phyloP scores from a whole-genome alignment of 345 rosid genomes.

The Syzygium aromaticum region DNA sequence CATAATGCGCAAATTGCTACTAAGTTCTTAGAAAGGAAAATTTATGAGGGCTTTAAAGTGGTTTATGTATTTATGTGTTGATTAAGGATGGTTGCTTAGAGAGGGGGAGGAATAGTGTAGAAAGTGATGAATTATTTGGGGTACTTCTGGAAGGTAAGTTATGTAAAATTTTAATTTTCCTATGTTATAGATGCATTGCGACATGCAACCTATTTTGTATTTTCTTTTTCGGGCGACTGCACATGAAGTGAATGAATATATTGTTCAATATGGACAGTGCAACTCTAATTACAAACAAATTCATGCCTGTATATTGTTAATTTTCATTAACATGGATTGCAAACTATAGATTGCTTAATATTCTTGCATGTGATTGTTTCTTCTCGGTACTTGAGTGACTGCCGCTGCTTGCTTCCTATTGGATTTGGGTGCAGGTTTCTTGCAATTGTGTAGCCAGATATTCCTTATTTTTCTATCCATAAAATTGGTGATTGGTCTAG shows the following conservation, averaged over 20 bases:
- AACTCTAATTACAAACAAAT: background rate
- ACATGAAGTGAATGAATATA: background rate
- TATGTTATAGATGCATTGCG: background rate
- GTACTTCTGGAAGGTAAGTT: constrained; percentile 41
- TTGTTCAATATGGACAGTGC: background rate
- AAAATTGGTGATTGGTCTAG: constrained; percentile 93
- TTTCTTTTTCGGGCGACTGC: background rate
- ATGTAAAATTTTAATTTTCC: background rate
- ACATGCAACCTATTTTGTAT: background rate
- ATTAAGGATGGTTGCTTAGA: background rate
- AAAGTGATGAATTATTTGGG: background rate
- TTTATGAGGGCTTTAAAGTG: background rate
- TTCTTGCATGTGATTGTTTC: background rate
- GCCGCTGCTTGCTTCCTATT: constrained; percentile 1
- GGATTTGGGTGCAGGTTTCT: constrained; percentile 66
- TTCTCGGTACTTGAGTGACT: background rate
- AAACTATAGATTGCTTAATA: background rate
- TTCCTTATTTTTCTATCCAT: constrained; percentile 87
- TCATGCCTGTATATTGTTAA: background rate
- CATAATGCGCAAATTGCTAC: background rate
- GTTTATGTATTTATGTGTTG: background rate
- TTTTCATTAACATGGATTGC: background rate
- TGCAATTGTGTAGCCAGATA: constrained; percentile 95
- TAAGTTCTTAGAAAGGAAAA: background rate
- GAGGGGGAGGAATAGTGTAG: background rate